Evolutionary conservation across 1,139 yeast species (phyloP), one percentile per base, ranked within the genome.

Genomic region (Eremothecium sinecaudum): DNA sequence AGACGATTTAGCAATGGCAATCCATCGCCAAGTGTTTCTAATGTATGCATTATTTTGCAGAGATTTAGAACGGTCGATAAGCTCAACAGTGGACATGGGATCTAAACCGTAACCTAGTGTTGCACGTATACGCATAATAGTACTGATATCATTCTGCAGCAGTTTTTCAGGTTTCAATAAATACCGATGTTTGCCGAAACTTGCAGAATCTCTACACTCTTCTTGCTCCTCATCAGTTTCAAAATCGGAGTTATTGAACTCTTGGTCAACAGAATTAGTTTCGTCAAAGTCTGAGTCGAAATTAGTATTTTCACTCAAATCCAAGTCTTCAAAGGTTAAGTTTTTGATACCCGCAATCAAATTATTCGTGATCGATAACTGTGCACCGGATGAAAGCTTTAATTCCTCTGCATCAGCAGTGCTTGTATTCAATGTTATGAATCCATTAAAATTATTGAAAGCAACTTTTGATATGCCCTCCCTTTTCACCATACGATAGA

Each of bases 1-100:
- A 1, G 84, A 71, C 32, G 71, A 73, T 39, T 73, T 68, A 0
- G 93, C 86, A 32, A 81, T 70, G 5, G 75, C 71, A 18, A 87
- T 59, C 96, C 96, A 87, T 48, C 79, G 74, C 97, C 97, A 87
- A 0, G 94, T 79, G 46, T 81, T 78, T 42, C 79, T 65, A 23
- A 84, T 62, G 44, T 75, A 74, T 21, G 71, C 54, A 38, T 74
- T 74, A 31, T 74, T 71, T 42, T 75, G 79, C 18, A 75, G 61
- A 5, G 69, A 46, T 34, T 45, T 64, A 21, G 69, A 69, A 19
- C 63, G 62, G 39, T 75, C 82, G 30, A 84, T 62, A 11, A 83
- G 64, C 14, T 67, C 64, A 24, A 79, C 70, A 41, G 87, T 87
- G 25, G 60, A 61, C 31, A 70, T 73, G 31, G 86, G 75, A 47